Evolutionary conservation across 75 land plant species (phyloP).

Genomic region (Sequoiadendron giganteum): DNA sequence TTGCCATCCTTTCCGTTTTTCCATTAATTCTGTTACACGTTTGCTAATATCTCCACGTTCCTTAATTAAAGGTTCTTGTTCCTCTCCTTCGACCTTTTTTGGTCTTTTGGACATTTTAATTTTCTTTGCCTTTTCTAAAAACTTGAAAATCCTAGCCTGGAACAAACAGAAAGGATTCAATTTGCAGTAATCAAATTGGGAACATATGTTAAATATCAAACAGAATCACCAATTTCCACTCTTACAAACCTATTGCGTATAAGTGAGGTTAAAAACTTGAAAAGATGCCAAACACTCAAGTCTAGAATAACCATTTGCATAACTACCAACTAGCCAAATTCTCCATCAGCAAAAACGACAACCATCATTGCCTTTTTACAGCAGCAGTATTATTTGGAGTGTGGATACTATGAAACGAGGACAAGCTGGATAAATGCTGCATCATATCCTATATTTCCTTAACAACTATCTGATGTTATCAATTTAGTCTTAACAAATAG

Average conservation of each 20-base stretch:
- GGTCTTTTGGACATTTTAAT: constrained; percentile 31
- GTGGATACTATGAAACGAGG: background rate
- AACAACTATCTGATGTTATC: background rate
- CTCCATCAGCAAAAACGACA: background rate
- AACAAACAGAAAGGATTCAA: constrained; percentile 3
- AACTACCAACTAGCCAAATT: background rate
- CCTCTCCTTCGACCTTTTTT: constrained; percentile 23
- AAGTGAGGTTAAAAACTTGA: background rate
- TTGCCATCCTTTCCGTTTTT: constrained; percentile 44
- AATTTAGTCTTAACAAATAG: background rate
- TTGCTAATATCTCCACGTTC: constrained; percentile 46
- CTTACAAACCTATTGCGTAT: background rate
- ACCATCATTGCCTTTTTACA: background rate
- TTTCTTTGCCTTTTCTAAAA: constrained; percentile 53
- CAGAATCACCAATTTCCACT: background rate
- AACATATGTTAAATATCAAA: background rate
- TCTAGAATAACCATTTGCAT: background rate
- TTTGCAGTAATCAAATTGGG: background rate
- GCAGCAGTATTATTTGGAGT: background rate
- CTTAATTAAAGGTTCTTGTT: constrained; percentile 12
- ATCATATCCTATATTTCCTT: background rate
- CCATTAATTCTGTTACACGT: constrained; percentile 59
- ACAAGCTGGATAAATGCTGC: background rate
- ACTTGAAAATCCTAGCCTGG: constrained; percentile 53
- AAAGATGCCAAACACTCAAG: background rate